phyloP scores from a whole-genome alignment of 148 eudicot genomes.

The Dysphania ambrosioides region DNA sequence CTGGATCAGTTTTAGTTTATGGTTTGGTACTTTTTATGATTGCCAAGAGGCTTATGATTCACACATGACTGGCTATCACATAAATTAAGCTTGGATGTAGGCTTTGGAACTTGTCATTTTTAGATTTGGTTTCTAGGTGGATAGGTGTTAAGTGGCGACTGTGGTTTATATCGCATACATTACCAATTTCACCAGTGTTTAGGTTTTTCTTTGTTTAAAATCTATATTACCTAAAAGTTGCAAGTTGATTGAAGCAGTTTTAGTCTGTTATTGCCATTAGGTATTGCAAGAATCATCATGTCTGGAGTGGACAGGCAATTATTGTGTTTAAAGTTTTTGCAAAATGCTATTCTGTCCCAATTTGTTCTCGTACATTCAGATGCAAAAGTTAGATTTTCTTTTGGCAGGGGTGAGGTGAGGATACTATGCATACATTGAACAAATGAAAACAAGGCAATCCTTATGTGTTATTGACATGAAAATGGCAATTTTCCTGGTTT shows the following conservation, averaged over 20 bases:
- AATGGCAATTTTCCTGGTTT: background rate
- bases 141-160: background rate
- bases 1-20: too few relatives aligned
- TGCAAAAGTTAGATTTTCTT: background rate
- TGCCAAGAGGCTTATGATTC: background rate
- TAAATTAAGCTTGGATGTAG: too few relatives aligned
- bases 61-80: background rate
- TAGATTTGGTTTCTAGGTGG: too few relatives aligned
- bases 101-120: too few relatives aligned
- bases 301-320: background rate
- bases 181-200: background rate
- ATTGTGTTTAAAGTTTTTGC: too few relatives aligned
- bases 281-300: background rate
- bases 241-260: background rate
- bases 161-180: background rate
- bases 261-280: background rate
- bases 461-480: too few relatives aligned
- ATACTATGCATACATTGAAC: background rate
- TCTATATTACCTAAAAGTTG: background rate
- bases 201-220: background rate
- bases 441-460: too few relatives aligned
- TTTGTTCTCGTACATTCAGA: too few relatives aligned
- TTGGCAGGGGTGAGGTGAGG: background rate
- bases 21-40: too few relatives aligned
- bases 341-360: too few relatives aligned